phyloP scores from a whole-genome alignment of 495 filamentous ascomycete genomes.

The Neurospora sp. region DNA sequence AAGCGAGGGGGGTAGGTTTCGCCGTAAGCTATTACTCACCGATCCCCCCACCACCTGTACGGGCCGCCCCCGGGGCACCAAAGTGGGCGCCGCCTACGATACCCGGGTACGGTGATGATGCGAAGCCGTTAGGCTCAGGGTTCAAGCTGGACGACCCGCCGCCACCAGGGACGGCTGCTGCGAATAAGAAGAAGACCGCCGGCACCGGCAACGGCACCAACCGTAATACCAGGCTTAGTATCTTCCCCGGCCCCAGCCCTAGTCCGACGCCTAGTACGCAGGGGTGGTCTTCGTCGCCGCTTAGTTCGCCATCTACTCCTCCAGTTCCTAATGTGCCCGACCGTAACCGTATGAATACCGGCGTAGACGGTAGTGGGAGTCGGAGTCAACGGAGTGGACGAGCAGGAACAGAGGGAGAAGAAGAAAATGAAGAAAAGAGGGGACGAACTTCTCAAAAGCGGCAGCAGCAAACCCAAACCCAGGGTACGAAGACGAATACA shows the following conservation, averaged over 20 bases:
- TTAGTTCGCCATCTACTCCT: background rate
- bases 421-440: background rate
- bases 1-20: background rate
- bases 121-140: background rate
- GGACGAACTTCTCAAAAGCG: background rate
- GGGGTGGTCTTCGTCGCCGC: background rate
- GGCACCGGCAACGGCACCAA: too few species aligned
- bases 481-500: too few species aligned
- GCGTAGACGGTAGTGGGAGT: background rate
- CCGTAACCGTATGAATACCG: background rate
- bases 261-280: background rate
- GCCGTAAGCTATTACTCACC: background rate
- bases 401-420: background rate
- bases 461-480: background rate
- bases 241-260: background rate
- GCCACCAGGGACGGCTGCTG: background rate
- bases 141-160: background rate
- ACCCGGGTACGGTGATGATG: background rate
- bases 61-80: background rate
- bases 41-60: background rate
- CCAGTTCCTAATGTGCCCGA: background rate
- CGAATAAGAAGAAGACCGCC: background rate
- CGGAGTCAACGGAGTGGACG: background rate
- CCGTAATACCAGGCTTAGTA: background rate
- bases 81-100: background rate